These are phyloP conservation scores for Xylariaceae sp. DNA, from an alignment of 2,329 filamentous ascomycete genomes.

Conservation along the genomic window DNA sequence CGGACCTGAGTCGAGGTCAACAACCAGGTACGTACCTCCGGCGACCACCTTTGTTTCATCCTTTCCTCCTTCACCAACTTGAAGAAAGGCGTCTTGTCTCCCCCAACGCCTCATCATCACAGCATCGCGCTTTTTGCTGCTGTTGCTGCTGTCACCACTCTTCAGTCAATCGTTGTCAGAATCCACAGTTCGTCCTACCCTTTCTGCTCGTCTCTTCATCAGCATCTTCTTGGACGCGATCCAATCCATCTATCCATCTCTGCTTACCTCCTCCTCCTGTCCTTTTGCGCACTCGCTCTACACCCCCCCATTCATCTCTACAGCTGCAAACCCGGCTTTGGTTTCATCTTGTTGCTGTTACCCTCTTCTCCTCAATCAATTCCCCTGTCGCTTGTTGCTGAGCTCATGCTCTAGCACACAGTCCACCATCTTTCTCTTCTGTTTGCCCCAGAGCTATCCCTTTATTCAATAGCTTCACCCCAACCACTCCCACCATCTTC, in stretches of 20 bases:
- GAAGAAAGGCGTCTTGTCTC: too few relatives aligned
- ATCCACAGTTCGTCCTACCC: slow-evolving; percentile 34
- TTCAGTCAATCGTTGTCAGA: slow-evolving; percentile 18
- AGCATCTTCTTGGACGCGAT: slow-evolving; percentile 10
- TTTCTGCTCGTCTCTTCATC: slow-evolving; percentile 20
- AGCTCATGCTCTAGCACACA: slow-evolving; percentile 26
- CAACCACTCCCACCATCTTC: slow-evolving; percentile 20
- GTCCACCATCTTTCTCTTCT: slow-evolving; percentile 27
- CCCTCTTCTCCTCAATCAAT: background rate
- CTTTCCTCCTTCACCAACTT: too few relatives aligned
- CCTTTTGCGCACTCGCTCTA: slow-evolving; percentile 9
- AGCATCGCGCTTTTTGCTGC: too few relatives aligned
- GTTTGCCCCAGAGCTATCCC: slow-evolving; percentile 25
- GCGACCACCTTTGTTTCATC: too few relatives aligned
- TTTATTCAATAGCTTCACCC: slow-evolving; percentile 18
- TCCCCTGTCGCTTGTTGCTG: slow-evolving; percentile 32
- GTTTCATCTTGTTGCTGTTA: slow-evolving; percentile 20
- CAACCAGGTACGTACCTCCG: too few relatives aligned
- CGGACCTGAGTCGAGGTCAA: too few relatives aligned
- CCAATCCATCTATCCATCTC: slow-evolving; percentile 6
- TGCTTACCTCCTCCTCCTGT: slow-evolving; percentile 12
- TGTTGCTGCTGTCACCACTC: too few relatives aligned
- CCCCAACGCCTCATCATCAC: too few relatives aligned
- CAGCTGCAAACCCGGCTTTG: slow-evolving; percentile 25
- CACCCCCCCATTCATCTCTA: slow-evolving; percentile 18